Base-by-base conservation (phyloP, 495 filamentous ascomycete species). In the Penicillium silybi region DNA sequence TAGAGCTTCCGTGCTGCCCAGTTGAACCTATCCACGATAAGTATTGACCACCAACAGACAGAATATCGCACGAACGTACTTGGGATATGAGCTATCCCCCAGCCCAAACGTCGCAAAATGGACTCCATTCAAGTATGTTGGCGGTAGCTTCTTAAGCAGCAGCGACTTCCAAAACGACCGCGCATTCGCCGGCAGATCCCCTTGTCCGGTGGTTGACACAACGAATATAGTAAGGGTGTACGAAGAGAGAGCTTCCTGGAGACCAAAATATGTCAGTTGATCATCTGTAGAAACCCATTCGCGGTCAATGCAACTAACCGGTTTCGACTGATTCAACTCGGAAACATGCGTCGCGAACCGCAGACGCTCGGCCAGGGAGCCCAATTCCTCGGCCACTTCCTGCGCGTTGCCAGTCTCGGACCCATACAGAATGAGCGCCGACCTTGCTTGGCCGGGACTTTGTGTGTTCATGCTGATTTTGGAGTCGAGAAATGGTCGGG, bases 331-430 rank as follows among this genome's bases (percentile, higher is more conserved):
- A 62, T 97, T 84, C 78, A 96, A 79, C 58, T 90, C 86, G 34
- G 80, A 75, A 18, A 95, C 85, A 40, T 80, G 74, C 6, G 88
- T 87, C 45, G 73, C 60, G 64, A 96, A 96, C 60, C 82, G 89
- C 20, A 96, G 74, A 9, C 92, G 80, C 67, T 90, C 81, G 9
- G 80, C 68, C 57, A 87, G 57, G 20, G 83, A 77, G 17, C 85
- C 89, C 46, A 97, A 69, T 70, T 97, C 90, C 52, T 87, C 82
- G 3, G 95, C 91, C 39, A 89, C 80, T 57, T 97, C 93, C 61
- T 93, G 85, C 32, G 89, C 84, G 61, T 91, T 97, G 39, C 95
- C 93, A 0, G 91, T 96, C 71, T 99, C 95, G 16, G 91, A 90
- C 26, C 89, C 95, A 74, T 96, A 97, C 35, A 95, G 80, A 37